phyloP scores from a whole-genome alignment of 2,329 filamentous ascomycete species.

The Rhynchosporium secalis region DNA sequence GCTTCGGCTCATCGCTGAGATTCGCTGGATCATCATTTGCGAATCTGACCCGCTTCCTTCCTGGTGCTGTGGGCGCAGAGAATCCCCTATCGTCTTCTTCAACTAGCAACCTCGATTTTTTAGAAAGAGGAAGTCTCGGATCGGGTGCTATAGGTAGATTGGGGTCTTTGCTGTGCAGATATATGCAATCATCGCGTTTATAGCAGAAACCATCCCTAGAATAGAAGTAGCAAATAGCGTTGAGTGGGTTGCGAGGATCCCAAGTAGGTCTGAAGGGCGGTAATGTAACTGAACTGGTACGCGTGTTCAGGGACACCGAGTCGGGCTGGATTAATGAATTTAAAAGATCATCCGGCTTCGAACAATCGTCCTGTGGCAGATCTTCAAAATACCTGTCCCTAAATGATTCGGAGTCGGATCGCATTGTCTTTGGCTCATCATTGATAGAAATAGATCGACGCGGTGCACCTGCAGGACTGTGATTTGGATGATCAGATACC shows the following conservation, averaged over 20 bases:
- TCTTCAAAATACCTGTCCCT: slow-evolving; percentile 3
- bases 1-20: background rate
- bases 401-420: background rate
- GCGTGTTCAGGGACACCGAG: background rate
- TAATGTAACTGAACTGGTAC: background rate
- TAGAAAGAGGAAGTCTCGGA: background rate
- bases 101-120: no score
- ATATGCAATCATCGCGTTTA: background rate
- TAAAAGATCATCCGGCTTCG: background rate
- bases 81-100: no score
- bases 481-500: background rate
- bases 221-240: background rate
- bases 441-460: background rate
- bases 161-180: background rate
- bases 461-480: no score
- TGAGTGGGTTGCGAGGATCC: background rate
- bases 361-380: background rate
- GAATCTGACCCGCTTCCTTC: slow-evolving; percentile 24
- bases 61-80: background rate
- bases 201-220: background rate
- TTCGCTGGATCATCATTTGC: slow-evolving; percentile 2
- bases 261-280: background rate
- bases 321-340: background rate
- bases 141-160: background rate
- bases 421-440: slow-evolving; percentile 1